A percentile compares a stretch with the other conserved stretches of the same genome.
Evolutionary conservation across 1,284 basidiomycete species (phyloP).

Genomic region (Ustilago sp.): DNA sequence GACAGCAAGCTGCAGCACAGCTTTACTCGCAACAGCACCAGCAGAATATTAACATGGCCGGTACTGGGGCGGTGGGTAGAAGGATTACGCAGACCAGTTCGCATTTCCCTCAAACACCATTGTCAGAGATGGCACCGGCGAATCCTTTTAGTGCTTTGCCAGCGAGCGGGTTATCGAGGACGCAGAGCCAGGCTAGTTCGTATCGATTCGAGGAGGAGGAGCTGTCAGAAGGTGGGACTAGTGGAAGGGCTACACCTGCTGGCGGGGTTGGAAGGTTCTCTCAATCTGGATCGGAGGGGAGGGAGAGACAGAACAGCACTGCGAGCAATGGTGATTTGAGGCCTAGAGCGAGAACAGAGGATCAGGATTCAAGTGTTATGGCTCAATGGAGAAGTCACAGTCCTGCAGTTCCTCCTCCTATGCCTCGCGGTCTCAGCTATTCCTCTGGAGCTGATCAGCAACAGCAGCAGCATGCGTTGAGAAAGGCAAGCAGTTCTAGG

Average conservation of each 20-base stretch:
- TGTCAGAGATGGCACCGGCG: conserved; percentile 52
- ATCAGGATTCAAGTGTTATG: conserved; percentile 60
- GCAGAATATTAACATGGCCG: conserved; percentile 57
- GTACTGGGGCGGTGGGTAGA: conserved; percentile 51
- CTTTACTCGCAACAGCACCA: conserved; percentile 51
- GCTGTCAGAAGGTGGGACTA: conserved; percentile 13
- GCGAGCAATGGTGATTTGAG: conserved; percentile 32
- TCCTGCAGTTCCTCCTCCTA: conserved; percentile 51
- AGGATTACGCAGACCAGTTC: conserved; percentile 50
- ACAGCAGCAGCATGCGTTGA: conserved; percentile 37
- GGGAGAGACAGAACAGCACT: conserved; percentile 50
- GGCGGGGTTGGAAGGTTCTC: conserved; percentile 44
- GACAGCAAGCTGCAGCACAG: conserved; percentile 49
- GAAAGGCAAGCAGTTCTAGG: conserved; percentile 58
- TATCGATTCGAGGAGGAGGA: conserved; percentile 41
- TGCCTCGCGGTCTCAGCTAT: conserved; percentile 51
- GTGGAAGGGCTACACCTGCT: conserved; percentile 52
- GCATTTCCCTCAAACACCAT: conserved; percentile 62
- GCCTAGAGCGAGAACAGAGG: conserved; percentile 60
- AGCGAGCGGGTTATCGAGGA: conserved; percentile 33
- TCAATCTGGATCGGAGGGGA: conserved; percentile 53
- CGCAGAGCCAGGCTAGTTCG: conserved; percentile 53
- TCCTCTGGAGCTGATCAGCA: conserved; percentile 48
- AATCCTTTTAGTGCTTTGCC: conserved; percentile 48
- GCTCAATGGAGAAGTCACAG: conserved; percentile 63